phyloP scores from a whole-genome alignment of 768 basidiomycete genomes.

The Tylopilus plumbeoviolaceoides region DNA sequence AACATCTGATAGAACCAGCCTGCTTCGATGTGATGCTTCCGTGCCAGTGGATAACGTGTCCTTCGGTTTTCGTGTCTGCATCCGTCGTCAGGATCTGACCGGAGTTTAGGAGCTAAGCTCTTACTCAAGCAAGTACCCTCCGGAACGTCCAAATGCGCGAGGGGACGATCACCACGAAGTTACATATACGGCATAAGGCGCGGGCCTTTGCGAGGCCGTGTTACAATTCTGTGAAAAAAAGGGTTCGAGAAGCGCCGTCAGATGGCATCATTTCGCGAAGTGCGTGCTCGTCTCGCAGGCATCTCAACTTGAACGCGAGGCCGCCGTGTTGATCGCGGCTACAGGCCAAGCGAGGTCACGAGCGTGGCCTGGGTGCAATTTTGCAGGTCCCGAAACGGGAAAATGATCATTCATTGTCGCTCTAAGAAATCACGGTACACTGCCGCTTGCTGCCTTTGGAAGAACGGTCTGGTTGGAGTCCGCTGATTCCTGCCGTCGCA shows the following conservation, averaged over 20 bases:
- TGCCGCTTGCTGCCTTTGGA: neutral
- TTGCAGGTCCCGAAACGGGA: too few relatives aligned
- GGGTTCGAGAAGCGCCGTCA: neutral
- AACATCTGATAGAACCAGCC: neutral
- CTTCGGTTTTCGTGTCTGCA: neutral
- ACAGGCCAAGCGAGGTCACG: constrained; percentile 1
- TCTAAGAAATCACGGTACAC: neutral
- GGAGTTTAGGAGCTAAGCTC: neutral
- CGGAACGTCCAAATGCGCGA: constrained; percentile 22
- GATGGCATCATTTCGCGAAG: neutral
- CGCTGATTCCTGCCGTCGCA: neutral
- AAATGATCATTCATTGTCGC: neutral
- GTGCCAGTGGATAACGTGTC: neutral
- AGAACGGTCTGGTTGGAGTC: constrained; percentile 4
- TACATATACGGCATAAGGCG: constrained; percentile 29
- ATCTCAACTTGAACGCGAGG: too few relatives aligned
- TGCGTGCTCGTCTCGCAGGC: too few relatives aligned
- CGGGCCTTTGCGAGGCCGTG: constrained; percentile 29
- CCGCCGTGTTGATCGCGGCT: too few relatives aligned
- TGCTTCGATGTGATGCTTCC: neutral
- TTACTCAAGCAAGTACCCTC: constrained; percentile 31
- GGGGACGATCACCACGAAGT: constrained; percentile 26
- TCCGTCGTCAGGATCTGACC: constrained; percentile 9
- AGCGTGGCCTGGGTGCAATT: neutral
- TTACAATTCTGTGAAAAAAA: constrained; percentile 24